Conservation (phyloP, 2,329 filamentous ascomycete species). For the Diaporthe sp. region DNA sequence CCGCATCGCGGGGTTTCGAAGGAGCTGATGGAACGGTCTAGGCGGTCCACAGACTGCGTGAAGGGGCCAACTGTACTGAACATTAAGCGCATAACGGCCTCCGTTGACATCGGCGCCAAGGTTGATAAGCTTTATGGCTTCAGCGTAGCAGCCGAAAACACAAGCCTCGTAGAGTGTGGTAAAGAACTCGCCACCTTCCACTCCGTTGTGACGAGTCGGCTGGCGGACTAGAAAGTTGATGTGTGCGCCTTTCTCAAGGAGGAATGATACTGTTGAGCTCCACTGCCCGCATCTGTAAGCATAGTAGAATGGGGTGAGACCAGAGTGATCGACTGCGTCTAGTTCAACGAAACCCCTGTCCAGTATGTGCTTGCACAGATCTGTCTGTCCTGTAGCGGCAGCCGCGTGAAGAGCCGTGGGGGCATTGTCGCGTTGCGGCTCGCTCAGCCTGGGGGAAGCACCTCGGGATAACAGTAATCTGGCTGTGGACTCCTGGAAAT, state of each 20-base stretch:
- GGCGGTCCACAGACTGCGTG: constrained; percentile 8
- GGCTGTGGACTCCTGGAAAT: constrained; percentile 44
- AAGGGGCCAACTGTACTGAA: constrained; percentile 2
- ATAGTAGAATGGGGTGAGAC: constrained; percentile 48
- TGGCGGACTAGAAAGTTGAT: constrained; percentile 42
- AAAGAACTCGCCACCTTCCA: background rate
- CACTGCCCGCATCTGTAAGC: constrained; percentile 47
- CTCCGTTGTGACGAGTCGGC: background rate
- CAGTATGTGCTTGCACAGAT: constrained; percentile 44
- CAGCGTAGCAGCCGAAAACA: constrained; percentile 17
- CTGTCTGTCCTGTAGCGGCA: constrained; percentile 44
- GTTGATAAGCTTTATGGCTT: constrained; percentile 27
- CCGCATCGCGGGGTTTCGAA: background rate
- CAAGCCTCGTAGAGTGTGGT: constrained; percentile 29
- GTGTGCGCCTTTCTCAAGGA: constrained; percentile 47
- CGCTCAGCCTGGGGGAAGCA: constrained; percentile 43
- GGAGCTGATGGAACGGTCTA: background rate
- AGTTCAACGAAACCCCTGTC: constrained; percentile 43
- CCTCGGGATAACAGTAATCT: constrained; percentile 46
- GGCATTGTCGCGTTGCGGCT: constrained; percentile 32
- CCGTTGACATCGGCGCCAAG: constrained; percentile 35
- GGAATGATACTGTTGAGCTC: constrained; percentile 45
- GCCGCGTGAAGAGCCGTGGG: constrained; percentile 49
- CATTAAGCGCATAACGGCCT: background rate
- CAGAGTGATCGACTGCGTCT: constrained; percentile 44